These are phyloP conservation scores for Sarocladium brachiariae DNA, from an alignment of 2,329 filamentous ascomycete genomes.

Conservation along the genomic window DNA sequence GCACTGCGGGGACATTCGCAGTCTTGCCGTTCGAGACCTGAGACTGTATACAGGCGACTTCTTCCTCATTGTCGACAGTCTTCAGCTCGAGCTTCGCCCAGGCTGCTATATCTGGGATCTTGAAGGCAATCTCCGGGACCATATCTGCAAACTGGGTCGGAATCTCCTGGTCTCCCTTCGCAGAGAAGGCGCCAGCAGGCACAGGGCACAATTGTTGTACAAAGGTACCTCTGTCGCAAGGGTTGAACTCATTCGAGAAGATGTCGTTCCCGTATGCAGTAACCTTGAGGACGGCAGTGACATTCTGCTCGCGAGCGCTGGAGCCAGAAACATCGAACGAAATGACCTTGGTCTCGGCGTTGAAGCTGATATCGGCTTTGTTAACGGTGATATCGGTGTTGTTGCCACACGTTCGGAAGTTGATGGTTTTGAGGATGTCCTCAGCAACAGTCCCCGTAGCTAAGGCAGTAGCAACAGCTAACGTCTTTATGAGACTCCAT, in stretches of 20 bases:
- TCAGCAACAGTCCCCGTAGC: constrained; percentile 48
- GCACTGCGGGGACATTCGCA: constrained; percentile 64
- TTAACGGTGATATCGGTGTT: constrained; percentile 58
- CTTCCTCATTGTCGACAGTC: constrained; percentile 47
- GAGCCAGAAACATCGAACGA: constrained; percentile 77
- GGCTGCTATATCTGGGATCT: constrained; percentile 83
- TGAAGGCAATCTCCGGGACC: constrained; percentile 86
- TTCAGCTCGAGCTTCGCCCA: constrained; percentile 72
- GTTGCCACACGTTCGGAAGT: constrained; percentile 65
- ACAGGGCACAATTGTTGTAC: constrained; percentile 79
- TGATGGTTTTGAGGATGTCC: constrained; percentile 71
- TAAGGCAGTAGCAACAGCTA: constrained; percentile 29
- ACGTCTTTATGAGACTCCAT: constrained; percentile 25
- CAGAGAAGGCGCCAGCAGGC: constrained; percentile 66
- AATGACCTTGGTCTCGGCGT: constrained; percentile 65
- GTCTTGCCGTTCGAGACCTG: constrained; percentile 84
- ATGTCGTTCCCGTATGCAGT: constrained; percentile 78
- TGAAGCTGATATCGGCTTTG: constrained; percentile 70
- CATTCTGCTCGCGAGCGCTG: constrained; percentile 68
- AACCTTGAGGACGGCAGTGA: constrained; percentile 68
- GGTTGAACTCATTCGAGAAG: constrained; percentile 76
- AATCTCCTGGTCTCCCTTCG: constrained; percentile 64
- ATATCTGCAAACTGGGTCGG: constrained; percentile 62
- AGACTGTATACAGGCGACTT: constrained; percentile 78
- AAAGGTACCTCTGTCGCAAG: constrained; percentile 62